Base-by-base conservation (phyloP, 495 filamentous ascomycete species). In the Cryomyces antarcticus region DNA sequence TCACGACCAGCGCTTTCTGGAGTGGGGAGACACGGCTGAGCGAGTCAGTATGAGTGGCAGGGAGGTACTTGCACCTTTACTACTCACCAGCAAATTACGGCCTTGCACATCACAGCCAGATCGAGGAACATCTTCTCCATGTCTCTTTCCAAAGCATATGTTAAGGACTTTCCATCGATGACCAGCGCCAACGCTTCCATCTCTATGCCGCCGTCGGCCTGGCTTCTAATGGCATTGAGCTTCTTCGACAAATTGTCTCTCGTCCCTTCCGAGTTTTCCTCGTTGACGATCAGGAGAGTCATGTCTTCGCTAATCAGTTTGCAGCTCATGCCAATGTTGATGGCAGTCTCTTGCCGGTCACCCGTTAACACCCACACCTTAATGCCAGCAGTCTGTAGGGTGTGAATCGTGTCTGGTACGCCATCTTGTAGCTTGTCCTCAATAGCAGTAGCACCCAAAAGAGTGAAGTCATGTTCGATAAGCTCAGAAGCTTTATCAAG, bases 301-400 rank as follows among this genome's bases (percentile, higher is more conserved):
- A 99, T 99, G 49, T 99, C 92, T 58, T 99, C 92, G 39, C 85
- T 93, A 38, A 99, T 85, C 27, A 99, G 70, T 64, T 95, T 96
- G 62, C 92, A 99, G 53, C 84, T 93, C 92, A 99, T 99, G 45
- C 92, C 92, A 52, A 99, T 99, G 55, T 99, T 99, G 65, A 99
- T 99, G 40, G 92, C 92, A 39, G 92, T 99, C 57, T 99, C 92
- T 57, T 99, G 92, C 53, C 92, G 71, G 66, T 99, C 92, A 53
- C 92, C 92, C 34, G 92, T 99, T 57, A 99, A 62, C 17, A 99
- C 92, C 89, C 92, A 99, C 38, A 99, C 76, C 63, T 99, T 99
- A 61, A 99, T 96, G 29, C 89, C 89, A 17, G 92, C 92, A 44
- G 83, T 81, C 56, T 99, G 92, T 7, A 99, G 71, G 0, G 88